phyloP scores from a whole-genome alignment of 108 stramenopile genomes.

The Fragilaria crotonensis region DNA sequence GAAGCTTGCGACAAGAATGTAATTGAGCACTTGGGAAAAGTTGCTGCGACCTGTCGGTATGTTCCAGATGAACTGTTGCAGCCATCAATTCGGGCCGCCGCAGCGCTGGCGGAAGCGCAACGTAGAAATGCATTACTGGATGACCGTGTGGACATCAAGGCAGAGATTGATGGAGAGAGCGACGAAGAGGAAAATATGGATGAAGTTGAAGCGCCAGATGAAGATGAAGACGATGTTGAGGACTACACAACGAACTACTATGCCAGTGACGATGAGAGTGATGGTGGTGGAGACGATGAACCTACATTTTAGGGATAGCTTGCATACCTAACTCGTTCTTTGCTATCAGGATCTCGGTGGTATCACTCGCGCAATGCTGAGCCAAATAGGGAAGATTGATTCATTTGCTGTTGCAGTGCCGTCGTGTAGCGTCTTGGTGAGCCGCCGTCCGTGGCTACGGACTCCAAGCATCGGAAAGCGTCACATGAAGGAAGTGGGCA shows the following conservation, averaged over 20 bases:
- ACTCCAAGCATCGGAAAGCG: too few relatives aligned
- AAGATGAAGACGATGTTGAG: slow-evolving; percentile 67
- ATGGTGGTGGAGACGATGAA: slow-evolving; percentile 35
- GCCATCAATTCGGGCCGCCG: slow-evolving; percentile 1
- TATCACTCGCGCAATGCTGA: too few relatives aligned
- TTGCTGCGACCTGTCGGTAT: slow-evolving; percentile 28
- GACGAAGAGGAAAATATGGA: slow-evolving; percentile 35
- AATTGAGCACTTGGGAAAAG: slow-evolving; percentile 28
- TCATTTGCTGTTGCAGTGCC: too few relatives aligned
- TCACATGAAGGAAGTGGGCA: too few relatives aligned
- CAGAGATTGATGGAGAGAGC: slow-evolving; percentile 20
- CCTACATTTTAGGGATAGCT: slow-evolving; percentile 71
- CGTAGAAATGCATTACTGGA: slow-evolving; percentile 1
- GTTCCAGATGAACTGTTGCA: slow-evolving; percentile 49
- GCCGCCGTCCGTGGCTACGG: too few relatives aligned
- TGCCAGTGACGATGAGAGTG: slow-evolving; percentile 58
- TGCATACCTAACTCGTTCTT: too few relatives aligned
- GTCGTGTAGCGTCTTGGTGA: too few relatives aligned
- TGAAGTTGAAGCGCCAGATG: slow-evolving; percentile 33
- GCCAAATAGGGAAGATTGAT: too few relatives aligned
- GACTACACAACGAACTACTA: slow-evolving; percentile 68
- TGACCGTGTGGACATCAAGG: slow-evolving; percentile 7
- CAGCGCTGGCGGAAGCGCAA: background rate
- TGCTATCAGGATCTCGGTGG: too few relatives aligned
- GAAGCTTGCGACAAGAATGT: slow-evolving; percentile 8